A percentile compares a stretch with the other conserved stretches of the same genome.
Conservation (phyloP, 202 grass and related monocot species). For the Elaeis oleifera region DNA sequence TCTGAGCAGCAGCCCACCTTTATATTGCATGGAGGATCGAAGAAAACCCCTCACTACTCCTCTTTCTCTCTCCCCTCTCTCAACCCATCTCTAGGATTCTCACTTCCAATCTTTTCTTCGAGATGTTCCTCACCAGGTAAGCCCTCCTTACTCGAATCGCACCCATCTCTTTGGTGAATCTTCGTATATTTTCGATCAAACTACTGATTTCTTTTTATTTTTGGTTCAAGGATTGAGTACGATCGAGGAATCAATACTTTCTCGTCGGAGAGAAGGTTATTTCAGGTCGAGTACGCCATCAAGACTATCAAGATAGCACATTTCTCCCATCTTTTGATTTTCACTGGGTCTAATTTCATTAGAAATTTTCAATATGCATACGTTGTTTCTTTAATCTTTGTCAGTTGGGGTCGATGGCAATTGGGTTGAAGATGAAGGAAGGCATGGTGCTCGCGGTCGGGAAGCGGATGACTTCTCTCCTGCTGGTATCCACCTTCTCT, state of each 20-base stretch:
- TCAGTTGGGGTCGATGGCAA: slow-evolving; percentile 80
- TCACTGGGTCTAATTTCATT: not conserved
- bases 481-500: slow-evolving; percentile 37
- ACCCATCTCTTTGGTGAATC: no score
- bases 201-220: no score
- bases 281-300: slow-evolving; percentile 96
- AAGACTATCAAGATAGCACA: slow-evolving; percentile 73
- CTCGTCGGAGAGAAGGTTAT: slow-evolving; percentile 74
- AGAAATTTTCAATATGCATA: not conserved
- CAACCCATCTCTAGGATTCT: not conserved
- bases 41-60: not conserved
- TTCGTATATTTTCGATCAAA: no score
- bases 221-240: slow-evolving; percentile 55
- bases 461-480: slow-evolving; percentile 84
- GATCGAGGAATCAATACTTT: slow-evolving; percentile 78
- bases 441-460: slow-evolving; percentile 91
- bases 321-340: not conserved
- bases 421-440: slow-evolving; percentile 85
- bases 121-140: slow-evolving; percentile 97
- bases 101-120: no score
- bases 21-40: not conserved
- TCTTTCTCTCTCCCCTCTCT: not conserved
- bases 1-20: no score
- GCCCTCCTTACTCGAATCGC: not conserved
- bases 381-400: no score